phyloP scores from a whole-genome alignment of 371 early-diverging fungal species.

The Lichtheimia ornata region DNA sequence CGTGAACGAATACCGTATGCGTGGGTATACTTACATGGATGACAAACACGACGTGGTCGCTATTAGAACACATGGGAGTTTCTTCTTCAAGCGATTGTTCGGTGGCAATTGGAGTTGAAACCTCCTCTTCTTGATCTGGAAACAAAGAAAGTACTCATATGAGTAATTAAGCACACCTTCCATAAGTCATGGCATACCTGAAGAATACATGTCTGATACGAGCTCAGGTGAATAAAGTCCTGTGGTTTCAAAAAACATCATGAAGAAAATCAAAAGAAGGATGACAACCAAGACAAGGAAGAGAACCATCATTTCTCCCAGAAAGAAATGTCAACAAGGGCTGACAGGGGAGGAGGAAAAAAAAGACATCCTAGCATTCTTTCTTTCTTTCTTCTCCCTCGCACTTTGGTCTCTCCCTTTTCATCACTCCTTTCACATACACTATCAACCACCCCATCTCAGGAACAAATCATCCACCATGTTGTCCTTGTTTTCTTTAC shows the following conservation, averaged over 20 bases:
- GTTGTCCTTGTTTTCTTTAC: no score
- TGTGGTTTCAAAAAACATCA: constrained; percentile 45
- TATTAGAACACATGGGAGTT: constrained; percentile 1
- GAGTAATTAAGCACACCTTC: no score
- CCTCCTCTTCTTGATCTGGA: no score
- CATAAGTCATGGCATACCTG: not conserved
- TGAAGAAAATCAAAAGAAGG: not conserved
- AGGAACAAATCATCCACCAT: no score
- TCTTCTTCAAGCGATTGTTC: constrained; percentile 3
- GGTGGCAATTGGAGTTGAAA: not conserved
- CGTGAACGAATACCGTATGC: not conserved
- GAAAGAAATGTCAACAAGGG: not conserved
- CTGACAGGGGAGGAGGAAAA: not conserved
- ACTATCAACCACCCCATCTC: no score
- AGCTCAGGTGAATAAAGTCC: constrained; percentile 35
- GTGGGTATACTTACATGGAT: constrained; percentile 50
- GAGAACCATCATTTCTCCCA: not conserved
- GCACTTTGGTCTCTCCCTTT: not conserved
- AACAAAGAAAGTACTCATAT: no score
- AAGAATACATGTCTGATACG: constrained; percentile 11
- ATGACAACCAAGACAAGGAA: constrained; percentile 4
- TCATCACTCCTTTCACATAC: no score
- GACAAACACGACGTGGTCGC: constrained; percentile 57
- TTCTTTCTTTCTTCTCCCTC: constrained; percentile 1
- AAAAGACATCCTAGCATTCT: not conserved